A percentile compares a stretch with the other conserved stretches of the same genome.
phyloP scores from a whole-genome alignment of 331 rosid genomes.

The Quercus lobata region DNA sequence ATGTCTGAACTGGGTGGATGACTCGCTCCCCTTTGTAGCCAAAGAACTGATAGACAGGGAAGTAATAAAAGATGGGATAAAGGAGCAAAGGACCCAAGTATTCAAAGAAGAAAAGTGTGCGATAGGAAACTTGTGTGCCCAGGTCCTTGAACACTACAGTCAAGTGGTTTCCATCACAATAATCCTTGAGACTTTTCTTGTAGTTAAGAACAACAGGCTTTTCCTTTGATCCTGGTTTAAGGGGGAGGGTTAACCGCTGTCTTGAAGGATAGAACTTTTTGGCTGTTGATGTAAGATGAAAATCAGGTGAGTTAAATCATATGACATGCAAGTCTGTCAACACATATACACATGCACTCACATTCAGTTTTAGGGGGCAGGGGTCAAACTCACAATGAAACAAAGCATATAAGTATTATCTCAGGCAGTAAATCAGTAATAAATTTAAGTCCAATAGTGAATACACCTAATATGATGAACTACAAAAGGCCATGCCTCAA shows the following conservation, averaged over 20 bases:
- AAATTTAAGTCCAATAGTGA: neutral
- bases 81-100: slow-evolving; percentile 92
- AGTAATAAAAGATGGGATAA: slow-evolving; percentile 86
- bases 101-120: slow-evolving; percentile 81
- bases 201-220: slow-evolving; percentile 65
- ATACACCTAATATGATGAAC: neutral
- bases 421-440: neutral
- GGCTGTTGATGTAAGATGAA: slow-evolving; percentile 54
- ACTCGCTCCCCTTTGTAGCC: slow-evolving; percentile 79
- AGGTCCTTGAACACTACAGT: slow-evolving; percentile 84
- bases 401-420: neutral
- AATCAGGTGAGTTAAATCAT: slow-evolving; percentile 28
- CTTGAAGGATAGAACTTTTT: slow-evolving; percentile 76
- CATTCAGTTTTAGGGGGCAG: neutral
- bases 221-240: slow-evolving; percentile 80
- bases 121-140: slow-evolving; percentile 89
- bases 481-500: neutral
- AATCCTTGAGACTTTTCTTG: slow-evolving; percentile 76
- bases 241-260: slow-evolving; percentile 86
- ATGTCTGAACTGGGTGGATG: slow-evolving; percentile 81
- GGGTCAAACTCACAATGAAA: neutral
- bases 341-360: neutral
- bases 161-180: slow-evolving; percentile 46
- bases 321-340: neutral
- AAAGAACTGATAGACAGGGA: slow-evolving; percentile 63